Evolutionary conservation across 495 filamentous ascomycete genomes (phyloP).

Genomic region (Echria macrotheca): DNA sequence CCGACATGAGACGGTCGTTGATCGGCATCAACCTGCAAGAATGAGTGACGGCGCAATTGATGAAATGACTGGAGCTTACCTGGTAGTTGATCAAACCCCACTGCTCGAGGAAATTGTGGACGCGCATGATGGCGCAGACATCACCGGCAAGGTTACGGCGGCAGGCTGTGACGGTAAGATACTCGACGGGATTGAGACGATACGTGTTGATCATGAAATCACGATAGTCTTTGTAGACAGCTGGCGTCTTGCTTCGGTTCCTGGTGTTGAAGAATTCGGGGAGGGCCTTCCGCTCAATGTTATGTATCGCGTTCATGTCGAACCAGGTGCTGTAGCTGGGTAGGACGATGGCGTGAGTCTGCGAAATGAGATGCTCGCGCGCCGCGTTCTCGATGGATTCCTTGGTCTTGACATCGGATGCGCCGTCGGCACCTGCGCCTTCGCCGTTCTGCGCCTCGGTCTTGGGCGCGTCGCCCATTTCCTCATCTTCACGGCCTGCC

Average conservation of each 20-base stretch:
- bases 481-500: slow-evolving; percentile 68
- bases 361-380: slow-evolving; percentile 81
- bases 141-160: slow-evolving; percentile 92
- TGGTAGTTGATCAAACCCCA: slow-evolving; percentile 99
- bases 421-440: slow-evolving; percentile 31
- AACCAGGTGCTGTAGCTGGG: slow-evolving; percentile 98
- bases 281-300: slow-evolving; percentile 82
- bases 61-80: slow-evolving; percentile 43
- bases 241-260: slow-evolving; percentile 94
- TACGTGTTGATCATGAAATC: slow-evolving; percentile 99
- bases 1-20: slow-evolving; percentile 91
- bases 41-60: slow-evolving; percentile 19
- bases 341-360: slow-evolving; percentile 90
- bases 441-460: slow-evolving; percentile 45
- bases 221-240: slow-evolving; percentile 97
- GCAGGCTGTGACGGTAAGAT: slow-evolving; percentile 96
- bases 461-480: slow-evolving; percentile 76
- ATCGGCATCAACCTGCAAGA: slow-evolving; percentile 80
- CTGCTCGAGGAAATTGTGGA: slow-evolving; percentile 97
- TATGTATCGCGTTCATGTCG: slow-evolving; percentile 88
- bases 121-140: slow-evolving; percentile 97
- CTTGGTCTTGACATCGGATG: slow-evolving; percentile 56
- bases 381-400: slow-evolving; percentile 78
- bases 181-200: slow-evolving; percentile 88
- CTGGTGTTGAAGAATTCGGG: slow-evolving; percentile 97